phyloP scores from a whole-genome alignment of 2,329 filamentous ascomycete species.

The Cordyceps tenuipes region DNA sequence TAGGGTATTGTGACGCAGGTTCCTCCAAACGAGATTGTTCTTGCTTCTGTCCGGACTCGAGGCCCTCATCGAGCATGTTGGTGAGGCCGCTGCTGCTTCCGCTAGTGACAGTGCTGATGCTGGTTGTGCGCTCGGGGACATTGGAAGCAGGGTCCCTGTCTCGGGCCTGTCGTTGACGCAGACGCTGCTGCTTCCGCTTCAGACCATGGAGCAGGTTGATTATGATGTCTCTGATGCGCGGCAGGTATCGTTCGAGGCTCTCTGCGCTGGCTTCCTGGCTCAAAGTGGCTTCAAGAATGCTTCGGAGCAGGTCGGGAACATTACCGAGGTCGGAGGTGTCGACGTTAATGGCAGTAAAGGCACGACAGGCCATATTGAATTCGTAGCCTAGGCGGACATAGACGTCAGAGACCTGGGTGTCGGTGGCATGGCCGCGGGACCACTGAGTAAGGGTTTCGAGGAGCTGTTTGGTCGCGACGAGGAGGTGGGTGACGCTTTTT shows the following conservation, averaged over 20 bases:
- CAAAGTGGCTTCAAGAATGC: conserved; percentile 88
- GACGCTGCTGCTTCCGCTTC: conserved; percentile 91
- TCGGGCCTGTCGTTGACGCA: conserved; percentile 56
- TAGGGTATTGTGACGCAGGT: conserved; percentile 20
- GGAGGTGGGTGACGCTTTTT: conserved; percentile 94
- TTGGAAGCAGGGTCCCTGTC: conserved; percentile 40
- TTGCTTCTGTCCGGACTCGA: conserved; percentile 44
- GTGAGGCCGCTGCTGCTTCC: conserved; percentile 47
- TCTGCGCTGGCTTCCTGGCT: conserved; percentile 93
- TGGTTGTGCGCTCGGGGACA: conserved; percentile 44
- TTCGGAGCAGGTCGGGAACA: conserved; percentile 81
- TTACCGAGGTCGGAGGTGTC: conserved; percentile 91
- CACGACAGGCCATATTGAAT: conserved; percentile 97
- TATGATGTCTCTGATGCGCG: conserved; percentile 94
- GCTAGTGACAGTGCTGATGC: conserved; percentile 51
- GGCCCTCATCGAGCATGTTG: conserved; percentile 50
- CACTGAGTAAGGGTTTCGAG: conserved; percentile 96
- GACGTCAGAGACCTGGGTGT: conserved; percentile 94
- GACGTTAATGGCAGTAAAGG: conserved; percentile 94
- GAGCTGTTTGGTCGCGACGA: conserved; percentile 95
- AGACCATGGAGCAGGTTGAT: conserved; percentile 93
- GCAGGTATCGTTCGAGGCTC: conserved; percentile 88
- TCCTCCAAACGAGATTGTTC: conserved; percentile 26
- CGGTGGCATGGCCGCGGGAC: conserved; percentile 86
- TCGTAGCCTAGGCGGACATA: conserved; percentile 97